Evolutionary conservation across 768 basidiomycete genomes (phyloP).

Genomic region (Boletus vermiculosoides): DNA sequence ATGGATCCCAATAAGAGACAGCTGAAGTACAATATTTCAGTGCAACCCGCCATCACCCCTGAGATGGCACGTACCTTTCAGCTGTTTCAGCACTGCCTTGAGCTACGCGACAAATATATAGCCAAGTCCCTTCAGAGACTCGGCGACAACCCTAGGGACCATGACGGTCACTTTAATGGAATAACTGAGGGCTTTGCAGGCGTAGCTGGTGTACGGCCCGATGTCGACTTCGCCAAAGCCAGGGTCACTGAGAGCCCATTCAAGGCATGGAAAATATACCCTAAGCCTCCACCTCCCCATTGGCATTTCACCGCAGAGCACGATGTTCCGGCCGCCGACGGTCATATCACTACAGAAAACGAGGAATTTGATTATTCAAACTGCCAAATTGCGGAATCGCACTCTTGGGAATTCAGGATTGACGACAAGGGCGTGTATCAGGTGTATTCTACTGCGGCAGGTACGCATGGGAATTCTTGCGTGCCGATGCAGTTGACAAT

Average conservation of each 20-base stretch:
- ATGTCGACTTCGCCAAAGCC: conserved; percentile 41
- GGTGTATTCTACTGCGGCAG: conserved; percentile 51
- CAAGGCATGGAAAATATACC: conserved; percentile 85
- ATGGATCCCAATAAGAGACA: background rate
- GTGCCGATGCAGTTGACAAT: background rate
- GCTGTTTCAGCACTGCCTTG: conserved; percentile 79
- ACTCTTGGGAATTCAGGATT: conserved; percentile 65
- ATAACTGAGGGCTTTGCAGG: conserved; percentile 61
- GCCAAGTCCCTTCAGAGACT: conserved; percentile 81
- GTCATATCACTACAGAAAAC: conserved; percentile 21
- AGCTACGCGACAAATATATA: conserved; percentile 96
- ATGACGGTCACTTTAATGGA: conserved; percentile 76
- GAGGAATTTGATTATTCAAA: conserved; percentile 67
- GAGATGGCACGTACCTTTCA: conserved; percentile 61
- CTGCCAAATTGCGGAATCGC: conserved; percentile 69
- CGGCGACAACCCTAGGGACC: conserved; percentile 92
- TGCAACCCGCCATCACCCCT: conserved; percentile 27
- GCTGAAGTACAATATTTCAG: conserved; percentile 16
- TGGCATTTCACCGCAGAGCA: conserved; percentile 82
- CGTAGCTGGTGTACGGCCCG: conserved; percentile 66
- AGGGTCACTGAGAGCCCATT: conserved; percentile 34
- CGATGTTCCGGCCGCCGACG: conserved; percentile 44
- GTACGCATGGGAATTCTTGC: conserved; percentile 4
- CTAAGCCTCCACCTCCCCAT: conserved; percentile 89
- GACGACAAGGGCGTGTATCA: conserved; percentile 92